Evolutionary conservation across 2,329 filamentous ascomycete genomes (phyloP).

Genomic region (Talaromyces sp.): DNA sequence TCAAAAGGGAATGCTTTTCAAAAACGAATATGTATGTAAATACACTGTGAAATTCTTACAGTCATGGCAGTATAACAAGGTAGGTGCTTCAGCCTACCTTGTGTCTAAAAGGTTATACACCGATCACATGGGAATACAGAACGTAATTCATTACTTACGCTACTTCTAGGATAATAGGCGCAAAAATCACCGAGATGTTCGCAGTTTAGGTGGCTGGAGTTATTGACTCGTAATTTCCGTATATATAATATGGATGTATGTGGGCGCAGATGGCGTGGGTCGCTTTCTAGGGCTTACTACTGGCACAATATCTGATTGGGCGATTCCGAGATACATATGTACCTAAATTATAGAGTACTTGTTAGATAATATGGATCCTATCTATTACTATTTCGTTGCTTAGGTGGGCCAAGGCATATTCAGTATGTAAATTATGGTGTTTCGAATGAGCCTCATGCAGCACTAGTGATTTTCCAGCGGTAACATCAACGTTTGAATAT

Average conservation of each 20-base stretch:
- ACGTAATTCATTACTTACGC: not conserved
- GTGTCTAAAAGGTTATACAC: not conserved
- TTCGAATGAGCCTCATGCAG: not conserved
- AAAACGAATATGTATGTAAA: not conserved
- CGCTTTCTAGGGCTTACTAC: not conserved
- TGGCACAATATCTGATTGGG: not conserved
- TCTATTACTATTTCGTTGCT: no score
- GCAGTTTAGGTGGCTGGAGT: not conserved
- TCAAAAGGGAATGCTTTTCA: not conserved
- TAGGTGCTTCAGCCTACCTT: not conserved
- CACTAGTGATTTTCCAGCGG: no score
- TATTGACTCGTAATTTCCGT: not conserved
- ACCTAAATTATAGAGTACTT: no score
- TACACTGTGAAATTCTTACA: not conserved
- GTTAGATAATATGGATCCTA: no score
- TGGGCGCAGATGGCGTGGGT: no score
- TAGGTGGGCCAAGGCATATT: not conserved
- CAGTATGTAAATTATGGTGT: not conserved
- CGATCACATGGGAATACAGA: not conserved
- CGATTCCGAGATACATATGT: no score
- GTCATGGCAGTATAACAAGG: not conserved
- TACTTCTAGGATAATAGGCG: not conserved
- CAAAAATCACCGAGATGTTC: not conserved
- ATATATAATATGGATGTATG: no score
- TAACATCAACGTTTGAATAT: no score